These are phyloP conservation scores for Pulveroboletus sp. DNA, from an alignment of 768 basidiomycete species.

Conservation along the genomic window DNA sequence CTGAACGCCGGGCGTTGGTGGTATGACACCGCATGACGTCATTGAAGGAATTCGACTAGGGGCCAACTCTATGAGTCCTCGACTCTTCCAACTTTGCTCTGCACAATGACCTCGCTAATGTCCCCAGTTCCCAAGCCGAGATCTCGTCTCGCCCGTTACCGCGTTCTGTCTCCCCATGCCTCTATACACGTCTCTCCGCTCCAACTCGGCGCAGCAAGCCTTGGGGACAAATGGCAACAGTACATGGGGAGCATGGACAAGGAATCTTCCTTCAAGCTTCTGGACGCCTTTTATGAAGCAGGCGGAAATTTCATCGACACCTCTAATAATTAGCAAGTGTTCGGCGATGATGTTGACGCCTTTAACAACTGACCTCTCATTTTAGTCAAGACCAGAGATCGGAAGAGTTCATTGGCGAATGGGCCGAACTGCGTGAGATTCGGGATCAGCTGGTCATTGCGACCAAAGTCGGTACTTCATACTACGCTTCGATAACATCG, in stretches of 20 bases:
- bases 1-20: no score
- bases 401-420: slow-evolving; percentile 51
- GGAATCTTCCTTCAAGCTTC: slow-evolving; percentile 40
- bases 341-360: neutral
- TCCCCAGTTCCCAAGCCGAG: slow-evolving; percentile 26
- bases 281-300: slow-evolving; percentile 41
- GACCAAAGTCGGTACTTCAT: slow-evolving; percentile 33
- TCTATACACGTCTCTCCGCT: slow-evolving; percentile 47
- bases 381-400: slow-evolving; percentile 50
- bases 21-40: no score
- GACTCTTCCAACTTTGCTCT: neutral
- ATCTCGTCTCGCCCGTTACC: slow-evolving; percentile 34
- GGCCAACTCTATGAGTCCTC: neutral
- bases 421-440: slow-evolving; percentile 40
- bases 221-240: slow-evolving; percentile 38
- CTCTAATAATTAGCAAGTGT: slow-evolving; percentile 40
- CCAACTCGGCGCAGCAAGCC: slow-evolving; percentile 45
- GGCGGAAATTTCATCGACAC: slow-evolving; percentile 53
- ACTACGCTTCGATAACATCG: neutral
- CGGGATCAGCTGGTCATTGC: slow-evolving; percentile 49
- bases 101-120: slow-evolving; percentile 5
- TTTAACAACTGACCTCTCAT: neutral
- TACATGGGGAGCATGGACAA: slow-evolving; percentile 40
- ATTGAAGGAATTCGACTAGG: neutral
- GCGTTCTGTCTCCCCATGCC: slow-evolving; percentile 37